Percentiles rank a stretch among this genome's conserved stretches.
phyloP scores from a whole-genome alignment of 1,139 yeast genomes.

The Yamadazyma mexicana region DNA sequence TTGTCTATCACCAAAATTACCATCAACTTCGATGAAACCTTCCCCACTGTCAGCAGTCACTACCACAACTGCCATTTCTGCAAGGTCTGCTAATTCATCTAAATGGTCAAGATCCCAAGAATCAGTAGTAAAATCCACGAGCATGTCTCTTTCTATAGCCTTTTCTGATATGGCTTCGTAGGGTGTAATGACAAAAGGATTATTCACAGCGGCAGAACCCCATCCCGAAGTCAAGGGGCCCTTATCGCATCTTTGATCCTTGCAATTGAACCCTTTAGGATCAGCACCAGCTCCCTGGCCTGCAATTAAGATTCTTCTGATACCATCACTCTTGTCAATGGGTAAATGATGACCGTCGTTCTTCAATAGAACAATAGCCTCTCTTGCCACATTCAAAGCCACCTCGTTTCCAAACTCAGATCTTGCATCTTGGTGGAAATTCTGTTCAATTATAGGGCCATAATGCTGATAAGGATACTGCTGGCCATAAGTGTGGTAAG shows the following conservation, averaged over 20 bases:
- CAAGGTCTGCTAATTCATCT: constrained; percentile 46
- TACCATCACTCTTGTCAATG: constrained; percentile 41
- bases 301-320: constrained; percentile 44
- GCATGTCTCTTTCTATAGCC: constrained; percentile 45
- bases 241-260: constrained; percentile 47
- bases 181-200: constrained; percentile 57
- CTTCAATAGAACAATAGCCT: constrained; percentile 54
- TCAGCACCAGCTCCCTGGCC: constrained; percentile 51
- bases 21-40: constrained; percentile 57
- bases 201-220: constrained; percentile 54
- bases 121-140: constrained; percentile 43
- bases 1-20: constrained; percentile 60
- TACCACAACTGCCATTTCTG: constrained; percentile 54
- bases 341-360: constrained; percentile 54
- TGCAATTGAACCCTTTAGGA: constrained; percentile 50
- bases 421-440: constrained; percentile 57
- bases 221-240: constrained; percentile 52
- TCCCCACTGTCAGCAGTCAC: constrained; percentile 59
- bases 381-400: constrained; percentile 56
- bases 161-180: constrained; percentile 48
- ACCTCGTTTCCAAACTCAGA: constrained; percentile 48
- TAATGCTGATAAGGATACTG: constrained; percentile 51
- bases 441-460: constrained; percentile 55
- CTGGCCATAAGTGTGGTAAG: constrained; percentile 54
- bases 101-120: constrained; percentile 45